Base-by-base conservation (phyloP, 2,329 filamentous ascomycete species). In the Scedosporium boydii region DNA sequence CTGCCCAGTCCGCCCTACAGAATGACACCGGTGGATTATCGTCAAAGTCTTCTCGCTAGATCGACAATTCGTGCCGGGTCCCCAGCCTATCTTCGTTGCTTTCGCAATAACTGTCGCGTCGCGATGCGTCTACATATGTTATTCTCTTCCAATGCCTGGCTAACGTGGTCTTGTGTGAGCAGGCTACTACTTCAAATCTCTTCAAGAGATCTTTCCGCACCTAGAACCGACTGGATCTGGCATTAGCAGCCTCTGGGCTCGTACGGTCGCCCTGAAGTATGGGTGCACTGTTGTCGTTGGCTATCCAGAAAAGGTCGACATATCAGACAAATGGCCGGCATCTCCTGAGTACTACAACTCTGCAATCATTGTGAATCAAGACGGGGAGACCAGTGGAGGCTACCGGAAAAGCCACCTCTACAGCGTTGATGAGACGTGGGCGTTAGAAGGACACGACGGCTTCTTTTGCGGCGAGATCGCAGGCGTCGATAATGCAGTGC, bases 101-200 rank as follows among this genome's bases (percentile, higher is more conserved):
- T 38, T 38, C 34, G 9, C 1, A 14, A 12, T 38, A 12, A 14
- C 1, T 14, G 34, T 38, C 34, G 34, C 34, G 34, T 38, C 34
- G 9, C 34, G 10, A n/a, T 55, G n/a, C 48, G 42, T 18, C 6
- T n/a, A n/a, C n/a, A n/a, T n/a, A n/a, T n/a, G n/a, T n/a, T n/a
- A n/a, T n/a, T n/a, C n/a, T n/a, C n/a, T n/a, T n/a, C n/a, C n/a
- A n/a, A n/a, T n/a, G n/a, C 2, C 7, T 38, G 3, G 34, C 34
- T 38, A 38, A 38, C 9, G 12, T 38, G 2, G 9, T 38, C 9
- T 12, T 9, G n/a, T n/a, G n/a, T 38, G 34, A 18, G 46, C 57
- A 82, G 86, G 87, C 42, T 90, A 90, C 75, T 89, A 89, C 70
- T 90, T 89, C 73, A 78, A 80, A 51, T 86, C 83, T 0, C 72